Percentiles rank a stretch among this genome's conserved stretches.
phyloP scores from a whole-genome alignment of 257 asterid genomes.

The Verbena officinalis region DNA sequence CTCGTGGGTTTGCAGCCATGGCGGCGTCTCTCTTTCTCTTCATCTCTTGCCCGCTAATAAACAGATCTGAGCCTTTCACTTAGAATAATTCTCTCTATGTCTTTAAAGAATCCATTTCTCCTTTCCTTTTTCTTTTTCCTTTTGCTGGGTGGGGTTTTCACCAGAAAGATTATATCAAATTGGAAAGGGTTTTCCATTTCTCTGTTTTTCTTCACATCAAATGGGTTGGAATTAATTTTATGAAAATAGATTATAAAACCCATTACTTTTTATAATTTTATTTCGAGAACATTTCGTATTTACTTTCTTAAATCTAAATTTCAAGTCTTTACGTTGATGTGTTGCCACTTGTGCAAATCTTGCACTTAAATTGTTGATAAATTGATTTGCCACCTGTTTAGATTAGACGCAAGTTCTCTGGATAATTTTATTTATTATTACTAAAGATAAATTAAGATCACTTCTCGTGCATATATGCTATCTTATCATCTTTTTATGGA shows the following conservation, averaged over 20 bases:
- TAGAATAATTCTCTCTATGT: neutral
- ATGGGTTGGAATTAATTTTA: too few species aligned
- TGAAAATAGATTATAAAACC: too few species aligned
- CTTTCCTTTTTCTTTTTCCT: neutral
- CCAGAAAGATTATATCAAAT: too few species aligned
- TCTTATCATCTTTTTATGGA: constrained; percentile 3
- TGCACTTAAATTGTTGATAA: neutral
- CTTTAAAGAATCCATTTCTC: neutral
- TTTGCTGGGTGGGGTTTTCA: neutral
- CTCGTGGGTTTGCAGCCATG: constrained; percentile 32
- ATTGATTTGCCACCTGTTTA: too few species aligned
- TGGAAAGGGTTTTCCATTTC: neutral
- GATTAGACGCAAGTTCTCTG: too few species aligned
- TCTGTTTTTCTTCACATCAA: too few species aligned
- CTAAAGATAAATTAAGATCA: too few species aligned
- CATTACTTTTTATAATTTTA: too few species aligned
- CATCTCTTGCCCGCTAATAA: neutral
- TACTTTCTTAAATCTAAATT: too few species aligned
- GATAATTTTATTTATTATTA: too few species aligned
- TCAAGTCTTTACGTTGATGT: neutral
- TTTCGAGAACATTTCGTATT: too few species aligned
- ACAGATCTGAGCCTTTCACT: constrained; percentile 31
- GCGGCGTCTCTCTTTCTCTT: constrained; percentile 21
- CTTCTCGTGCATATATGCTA: too few species aligned
- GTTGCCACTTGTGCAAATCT: neutral